Evolutionary conservation across 805 yeast genomes (phyloP), one percentile per base, ranked within the genome.

Genomic region (Kodamaea nitidulidarum): DNA sequence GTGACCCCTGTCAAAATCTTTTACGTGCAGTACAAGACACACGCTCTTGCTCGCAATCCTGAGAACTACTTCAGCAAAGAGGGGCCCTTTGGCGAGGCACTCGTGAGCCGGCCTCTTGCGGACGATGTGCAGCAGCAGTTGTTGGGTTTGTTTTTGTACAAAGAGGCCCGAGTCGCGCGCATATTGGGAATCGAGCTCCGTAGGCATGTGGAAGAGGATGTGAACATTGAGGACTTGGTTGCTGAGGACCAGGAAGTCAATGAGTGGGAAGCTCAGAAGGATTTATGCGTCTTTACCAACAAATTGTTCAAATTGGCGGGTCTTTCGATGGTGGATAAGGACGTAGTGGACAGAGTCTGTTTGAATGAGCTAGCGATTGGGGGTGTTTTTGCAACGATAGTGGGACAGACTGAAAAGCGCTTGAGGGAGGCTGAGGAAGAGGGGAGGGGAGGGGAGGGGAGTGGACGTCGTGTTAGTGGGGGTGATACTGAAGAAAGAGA

Each of bases 161-260:
- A 71, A 42, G 88, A 81, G 47, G 63, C 71, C 5, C 60, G 62
- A 15, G 47, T 67, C 9, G 78, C 79, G 0, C 59, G 54, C 32
- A 26, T 56, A 1, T 33, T 60, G n/a, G 50, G 56, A 0, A 50
- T 65, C 2, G 62, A 68, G 9, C 52, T 80, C 38, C 81, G 76
- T 31, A 65, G 83, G 48, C 63, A 61, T 15, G 80, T 69, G 24
- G 63, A 67, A 15, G 85, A 80, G 50, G 80, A 63, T 44, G 76
- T 71, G 12, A 63, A 68, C 38, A 60, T 54, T 28, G 65, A 55
- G 7, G 67, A 61, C 15, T 38, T 44, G 30, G 38, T 42, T 7
- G 43, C 46, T 15, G 40, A 38, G 15, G 33, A 34, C 17, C 22
- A 20, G 32, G 25, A 9, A 15, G 38, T 35, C 7, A 15, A 32